Evolutionary conservation across 495 filamentous ascomycete species (phyloP).

Genomic region (Melanomma pulvis-pyrius): DNA sequence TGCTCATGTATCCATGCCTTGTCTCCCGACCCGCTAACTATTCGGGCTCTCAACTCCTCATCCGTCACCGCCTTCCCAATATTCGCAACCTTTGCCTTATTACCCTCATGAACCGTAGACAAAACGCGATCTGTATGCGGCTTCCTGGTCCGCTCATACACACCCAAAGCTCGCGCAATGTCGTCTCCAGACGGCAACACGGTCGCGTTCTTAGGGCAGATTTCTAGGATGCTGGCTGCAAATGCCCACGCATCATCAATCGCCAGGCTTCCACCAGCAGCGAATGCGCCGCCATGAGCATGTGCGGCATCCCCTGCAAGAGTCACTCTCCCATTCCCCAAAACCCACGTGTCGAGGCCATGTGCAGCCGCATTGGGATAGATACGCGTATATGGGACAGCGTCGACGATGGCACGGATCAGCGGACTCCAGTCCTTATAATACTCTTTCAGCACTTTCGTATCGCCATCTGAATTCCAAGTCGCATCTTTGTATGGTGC

Average conservation of each 20-base stretch:
- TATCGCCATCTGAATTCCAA: constrained; percentile 50
- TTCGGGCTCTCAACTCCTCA: constrained; percentile 45
- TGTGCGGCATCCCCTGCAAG: constrained; percentile 56
- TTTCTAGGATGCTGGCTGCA: constrained; percentile 23
- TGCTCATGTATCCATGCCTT: constrained; percentile 54
- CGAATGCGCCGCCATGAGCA: constrained; percentile 55
- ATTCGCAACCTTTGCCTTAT: constrained; percentile 39
- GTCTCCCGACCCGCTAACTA: constrained; percentile 44
- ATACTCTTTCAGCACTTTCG: constrained; percentile 46
- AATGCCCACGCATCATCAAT: constrained; percentile 51
- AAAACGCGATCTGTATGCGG: constrained; percentile 51
- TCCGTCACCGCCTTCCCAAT: constrained; percentile 46
- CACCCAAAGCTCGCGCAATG: constrained; percentile 42
- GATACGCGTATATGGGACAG: constrained; percentile 49
- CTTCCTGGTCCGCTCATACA: constrained; percentile 51
- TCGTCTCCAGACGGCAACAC: constrained; percentile 21
- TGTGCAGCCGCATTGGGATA: constrained; percentile 53
- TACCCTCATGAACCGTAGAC: constrained; percentile 47
- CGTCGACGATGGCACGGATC: constrained; percentile 48
- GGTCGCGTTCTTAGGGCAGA: constrained; percentile 5
- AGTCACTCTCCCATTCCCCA: constrained; percentile 45
- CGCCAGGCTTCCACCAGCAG: constrained; percentile 56
- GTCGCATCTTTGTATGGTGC: constrained; percentile 47
- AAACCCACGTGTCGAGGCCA: constrained; percentile 49
- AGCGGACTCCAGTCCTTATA: constrained; percentile 54